Conservation (phyloP, 139 green algal genomes). For the Chlamydomonas sphaeroides region DNA sequence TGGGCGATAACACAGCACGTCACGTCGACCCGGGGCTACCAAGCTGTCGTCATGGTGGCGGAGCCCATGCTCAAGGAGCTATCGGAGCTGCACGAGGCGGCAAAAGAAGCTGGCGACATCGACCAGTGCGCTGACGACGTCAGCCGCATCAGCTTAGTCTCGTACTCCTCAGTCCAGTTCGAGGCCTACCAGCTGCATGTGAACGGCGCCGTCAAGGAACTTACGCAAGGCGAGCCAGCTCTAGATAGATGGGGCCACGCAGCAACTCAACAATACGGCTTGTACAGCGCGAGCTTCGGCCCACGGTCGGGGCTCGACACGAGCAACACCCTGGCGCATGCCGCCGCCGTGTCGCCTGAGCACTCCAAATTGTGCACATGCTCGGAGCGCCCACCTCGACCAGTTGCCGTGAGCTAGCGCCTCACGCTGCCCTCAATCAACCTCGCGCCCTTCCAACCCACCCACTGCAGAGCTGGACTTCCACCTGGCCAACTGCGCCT, state of each 20-base stretch:
- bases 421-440: background rate
- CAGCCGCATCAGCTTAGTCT: background rate
- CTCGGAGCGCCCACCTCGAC: too few species aligned
- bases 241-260: too few species aligned
- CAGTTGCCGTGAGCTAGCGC: background rate
- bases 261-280: too few species aligned
- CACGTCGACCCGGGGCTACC: background rate
- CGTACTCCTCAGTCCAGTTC: background rate
- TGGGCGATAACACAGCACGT: constrained; percentile 8
- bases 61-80: background rate
- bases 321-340: too few species aligned
- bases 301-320: too few species aligned
- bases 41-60: background rate
- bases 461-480: background rate
- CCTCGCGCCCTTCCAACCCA: too few species aligned
- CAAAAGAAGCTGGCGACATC: too few species aligned
- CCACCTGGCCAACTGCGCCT: constrained; percentile 21
- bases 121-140: background rate
- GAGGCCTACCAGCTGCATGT: background rate
- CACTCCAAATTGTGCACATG: too few species aligned
- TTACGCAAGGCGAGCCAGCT: background rate
- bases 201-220: background rate
- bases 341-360: too few species aligned
- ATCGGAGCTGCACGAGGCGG: background rate
- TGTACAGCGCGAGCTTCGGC: too few species aligned